Percentiles rank a stretch among this genome's conserved stretches.
Evolutionary conservation across 495 filamentous ascomycete genomes (phyloP).

Genomic region (Xylaria curta): DNA sequence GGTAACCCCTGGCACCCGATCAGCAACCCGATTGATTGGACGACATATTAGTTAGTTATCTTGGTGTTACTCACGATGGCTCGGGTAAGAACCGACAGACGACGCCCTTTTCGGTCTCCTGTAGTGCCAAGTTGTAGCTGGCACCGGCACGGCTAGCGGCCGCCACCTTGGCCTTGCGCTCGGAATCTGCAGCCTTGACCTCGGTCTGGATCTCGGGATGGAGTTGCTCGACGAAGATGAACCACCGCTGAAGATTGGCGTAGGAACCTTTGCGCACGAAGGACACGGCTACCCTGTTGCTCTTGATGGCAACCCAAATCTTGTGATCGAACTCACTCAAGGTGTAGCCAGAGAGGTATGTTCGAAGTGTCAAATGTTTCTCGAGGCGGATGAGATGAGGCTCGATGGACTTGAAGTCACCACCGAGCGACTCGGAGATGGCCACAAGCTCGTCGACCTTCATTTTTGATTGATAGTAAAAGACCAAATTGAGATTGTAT

Average conservation of each 20-base stretch:
- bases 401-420: slow-evolving; percentile 83
- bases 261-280: slow-evolving; percentile 80
- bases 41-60: slow-evolving; percentile 8
- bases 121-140: slow-evolving; percentile 88
- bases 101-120: slow-evolving; percentile 88
- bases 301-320: slow-evolving; percentile 84
- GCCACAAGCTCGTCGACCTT: slow-evolving; percentile 58
- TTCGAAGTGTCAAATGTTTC: slow-evolving; percentile 83
- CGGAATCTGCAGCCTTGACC: slow-evolving; percentile 63
- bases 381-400: slow-evolving; percentile 78
- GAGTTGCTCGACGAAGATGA: slow-evolving; percentile 80
- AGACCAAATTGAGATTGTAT: background rate
- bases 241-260: slow-evolving; percentile 86
- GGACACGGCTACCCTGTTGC: slow-evolving; percentile 82
- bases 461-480: slow-evolving; percentile 42
- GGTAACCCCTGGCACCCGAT: slow-evolving; percentile 65
- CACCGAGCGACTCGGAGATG: slow-evolving; percentile 57
- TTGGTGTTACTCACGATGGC: slow-evolving; percentile 71
- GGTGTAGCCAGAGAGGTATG: slow-evolving; percentile 82
- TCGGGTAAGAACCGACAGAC: slow-evolving; percentile 95
- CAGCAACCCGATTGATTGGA: slow-evolving; percentile 32
- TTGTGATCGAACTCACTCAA: slow-evolving; percentile 80
- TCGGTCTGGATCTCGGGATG: slow-evolving; percentile 70
- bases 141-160: slow-evolving; percentile 81
- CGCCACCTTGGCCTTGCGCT: slow-evolving; percentile 71